Conservation (phyloP, 2,329 filamentous ascomycete genomes). For the Stachybotrys chartarum region DNA sequence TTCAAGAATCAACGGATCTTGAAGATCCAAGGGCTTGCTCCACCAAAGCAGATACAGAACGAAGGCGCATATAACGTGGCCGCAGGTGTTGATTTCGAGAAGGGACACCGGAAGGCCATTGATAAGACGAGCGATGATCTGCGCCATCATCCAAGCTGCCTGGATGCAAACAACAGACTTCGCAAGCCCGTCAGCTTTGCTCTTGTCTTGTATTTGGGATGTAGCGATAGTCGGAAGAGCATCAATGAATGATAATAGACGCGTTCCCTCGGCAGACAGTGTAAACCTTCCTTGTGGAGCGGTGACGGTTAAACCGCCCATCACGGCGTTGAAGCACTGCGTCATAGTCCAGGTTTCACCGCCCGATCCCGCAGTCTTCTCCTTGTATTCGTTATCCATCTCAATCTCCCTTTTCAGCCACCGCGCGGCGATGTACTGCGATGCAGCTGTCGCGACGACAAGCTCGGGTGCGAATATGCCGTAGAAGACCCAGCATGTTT, state of each 20-base stretch:
- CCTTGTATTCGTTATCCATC: slow-evolving; percentile 5
- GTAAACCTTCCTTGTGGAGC: not conserved
- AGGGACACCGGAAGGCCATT: slow-evolving; percentile 26
- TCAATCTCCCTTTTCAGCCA: slow-evolving; percentile 1
- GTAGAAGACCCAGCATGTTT: slow-evolving; percentile 20
- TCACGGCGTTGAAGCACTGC: slow-evolving; percentile 21
- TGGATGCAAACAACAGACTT: slow-evolving; percentile 29
- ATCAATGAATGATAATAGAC: slow-evolving; percentile 5
- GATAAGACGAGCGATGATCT: slow-evolving; percentile 21
- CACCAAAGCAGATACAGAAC: slow-evolving; percentile 12
- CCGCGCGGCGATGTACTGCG: slow-evolving; percentile 5
- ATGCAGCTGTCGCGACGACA: slow-evolving; percentile 16
- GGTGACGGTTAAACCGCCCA: slow-evolving; percentile 17
- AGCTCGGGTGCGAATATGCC: slow-evolving; percentile 24
- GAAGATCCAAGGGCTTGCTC: slow-evolving; percentile 1
- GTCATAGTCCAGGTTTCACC: not conserved
- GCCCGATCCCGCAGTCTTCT: not conserved
- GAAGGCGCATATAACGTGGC: slow-evolving; percentile 11
- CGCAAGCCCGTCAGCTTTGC: slow-evolving; percentile 26
- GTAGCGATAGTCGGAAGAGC: slow-evolving; percentile 4
- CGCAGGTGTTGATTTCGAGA: slow-evolving; percentile 23
- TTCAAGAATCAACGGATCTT: not conserved
- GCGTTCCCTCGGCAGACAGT: slow-evolving; percentile 2
- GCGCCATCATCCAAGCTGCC: slow-evolving; percentile 28
- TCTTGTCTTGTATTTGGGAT: slow-evolving; percentile 23